Base-by-base conservation (phyloP, 305 asterid species). In the Fraxinus ornus region DNA sequence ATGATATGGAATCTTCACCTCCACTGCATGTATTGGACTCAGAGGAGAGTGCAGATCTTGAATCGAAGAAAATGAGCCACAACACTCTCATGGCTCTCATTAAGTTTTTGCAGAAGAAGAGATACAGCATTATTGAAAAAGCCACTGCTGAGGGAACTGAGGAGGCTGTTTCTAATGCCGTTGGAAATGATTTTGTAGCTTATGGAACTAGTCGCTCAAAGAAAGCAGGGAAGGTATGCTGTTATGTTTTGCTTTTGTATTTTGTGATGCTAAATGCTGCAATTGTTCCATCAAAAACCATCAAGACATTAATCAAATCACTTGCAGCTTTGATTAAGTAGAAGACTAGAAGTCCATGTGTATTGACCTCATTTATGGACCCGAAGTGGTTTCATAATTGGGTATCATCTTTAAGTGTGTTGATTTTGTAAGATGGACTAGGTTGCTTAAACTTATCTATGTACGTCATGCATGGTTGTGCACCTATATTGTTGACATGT, bases 131-230 rank as follows among this genome's bases (percentile, higher is more conserved):
- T 49, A 87, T 97, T 80, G 99, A 94, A 79, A 97, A 92, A 88
- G 99, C 99, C 82, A 91, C 99, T 35, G 92, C 98, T n/a, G 99
- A 97, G 90, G 97, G 98, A 85, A 94, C 99, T 78, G 99, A 94
- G 86, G 99, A 97, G 89, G 97, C 91, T 76, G 98, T 97, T 89
- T 97, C 97, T 84, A 97, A 94, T 91, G 98, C 94, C 49, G 97
- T 96, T 36, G 97, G 98, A 84, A 90, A 89, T 86, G 90, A 80
- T 86, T 92, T 90, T 85, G 90, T 83, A 85, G 86, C 94, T 82
- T 97, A 93, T 84, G 93, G 94, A 60, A 89, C 86, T 86, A 85
- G 79, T 79, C 93, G 97, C 66, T 79, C 88, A 44, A 92, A 92
- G 88, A 94, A 90, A 89, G 82, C 91, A 52, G 83, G 33, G 87